Evolutionary conservation across 441 rosid genomes (phyloP), one percentile per base, ranked within the genome.

Genomic region (Croton laevigatus): DNA sequence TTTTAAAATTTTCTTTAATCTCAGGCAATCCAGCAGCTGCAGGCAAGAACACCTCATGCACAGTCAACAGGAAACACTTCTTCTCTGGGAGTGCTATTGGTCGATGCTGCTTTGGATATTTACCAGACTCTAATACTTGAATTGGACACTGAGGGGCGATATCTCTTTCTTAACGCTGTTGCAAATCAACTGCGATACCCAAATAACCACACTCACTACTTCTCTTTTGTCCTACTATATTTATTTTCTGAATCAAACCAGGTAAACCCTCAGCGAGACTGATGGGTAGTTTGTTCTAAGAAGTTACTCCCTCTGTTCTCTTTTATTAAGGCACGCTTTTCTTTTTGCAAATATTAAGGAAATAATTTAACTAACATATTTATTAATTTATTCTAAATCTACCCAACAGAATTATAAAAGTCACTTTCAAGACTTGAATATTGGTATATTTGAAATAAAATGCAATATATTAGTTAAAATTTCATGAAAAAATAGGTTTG

Each of bases 121-220:
- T 92, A 86, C 78, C 87, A 81, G 82, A 85, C 83, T 34, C 79
- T 90, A 72, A 82, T 89, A 68, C 68, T 75, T 74, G 93, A 90
- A 55, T 88, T 92, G 23, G 98, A 92, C 80, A 82, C 91, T 2
- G 97, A 96, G 78, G 99, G 99, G 20, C 91, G 98, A 75, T 96
- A 96, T 74, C 91, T 96, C 62, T 89, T 93, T 77, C 83, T 96
- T 8, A 91, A 96, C 80, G 98, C 99, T 49, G 86, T 92, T 27
- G 96, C 99, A 9, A 93, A 96, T 75, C 99, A 96, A 83, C 90
- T 96, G 57, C 97, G 99, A 54, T 96, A 96, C 76, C 98, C 99
- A 8, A 96, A 96, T 83, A 96, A 94, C 81, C 99, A 93, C 65
- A 96, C 99, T 1, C 98, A 93, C 73, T 93, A 91, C 81, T 96